Conservation (phyloP, 371 early-diverging fungal genomes). For the Mucor plumbeus region DNA sequence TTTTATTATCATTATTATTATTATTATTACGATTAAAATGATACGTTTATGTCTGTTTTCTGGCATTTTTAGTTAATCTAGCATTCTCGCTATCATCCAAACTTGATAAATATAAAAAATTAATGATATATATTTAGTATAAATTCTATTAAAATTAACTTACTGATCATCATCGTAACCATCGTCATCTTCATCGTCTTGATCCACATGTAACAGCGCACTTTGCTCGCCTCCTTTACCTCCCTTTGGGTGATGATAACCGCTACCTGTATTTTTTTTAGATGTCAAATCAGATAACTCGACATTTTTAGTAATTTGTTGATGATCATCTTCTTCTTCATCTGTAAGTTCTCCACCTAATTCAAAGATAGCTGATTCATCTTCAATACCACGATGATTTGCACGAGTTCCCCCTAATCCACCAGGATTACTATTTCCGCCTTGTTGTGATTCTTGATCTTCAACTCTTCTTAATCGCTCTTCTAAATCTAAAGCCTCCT, state of each 20-base stretch:
- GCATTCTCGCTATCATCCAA: slow-evolving; percentile 47
- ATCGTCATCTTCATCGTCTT: slow-evolving; percentile 40
- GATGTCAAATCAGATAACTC: slow-evolving; percentile 19
- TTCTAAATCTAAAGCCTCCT: slow-evolving; percentile 63
- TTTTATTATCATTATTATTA: no score
- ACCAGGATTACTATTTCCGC: slow-evolving; percentile 8
- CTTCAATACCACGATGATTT: slow-evolving; percentile 34
- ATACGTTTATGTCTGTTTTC: slow-evolving; percentile 19
- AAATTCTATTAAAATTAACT: slow-evolving; percentile 12
- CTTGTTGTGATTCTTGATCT: slow-evolving; percentile 44
- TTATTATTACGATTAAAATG: no score
- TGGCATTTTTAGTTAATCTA: slow-evolving; percentile 44
- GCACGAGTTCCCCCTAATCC: slow-evolving; percentile 10
- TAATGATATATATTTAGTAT: neutral
- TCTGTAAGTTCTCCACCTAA: slow-evolving; percentile 68
- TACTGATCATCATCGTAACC: slow-evolving; percentile 39
- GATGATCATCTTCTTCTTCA: slow-evolving; percentile 52
- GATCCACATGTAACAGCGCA: slow-evolving; percentile 38
- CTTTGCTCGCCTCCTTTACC: slow-evolving; percentile 30
- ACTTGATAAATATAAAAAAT: slow-evolving; percentile 22
- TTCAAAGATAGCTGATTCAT: slow-evolving; percentile 67
- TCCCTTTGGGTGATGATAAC: neutral
- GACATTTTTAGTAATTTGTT: slow-evolving; percentile 23
- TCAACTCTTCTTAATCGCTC: slow-evolving; percentile 59
- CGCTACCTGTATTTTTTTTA: neutral